phyloP scores from a whole-genome alignment of 2,329 filamentous ascomycete species.

The Verticillium longisporum region DNA sequence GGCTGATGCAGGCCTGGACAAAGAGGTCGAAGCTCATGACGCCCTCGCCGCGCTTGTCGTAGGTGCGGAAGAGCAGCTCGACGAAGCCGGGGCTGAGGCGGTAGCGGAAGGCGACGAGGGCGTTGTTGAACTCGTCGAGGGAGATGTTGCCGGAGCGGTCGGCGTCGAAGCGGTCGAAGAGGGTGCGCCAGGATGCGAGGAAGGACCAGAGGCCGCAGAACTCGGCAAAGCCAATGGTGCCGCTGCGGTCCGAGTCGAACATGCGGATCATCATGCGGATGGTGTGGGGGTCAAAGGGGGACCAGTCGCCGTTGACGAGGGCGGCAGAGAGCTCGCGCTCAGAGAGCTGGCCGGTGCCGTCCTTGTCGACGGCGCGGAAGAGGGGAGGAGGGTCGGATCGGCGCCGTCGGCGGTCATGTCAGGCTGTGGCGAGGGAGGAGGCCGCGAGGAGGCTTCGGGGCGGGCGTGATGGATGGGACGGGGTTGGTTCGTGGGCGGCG shows the following conservation, averaged over 20 bases:
- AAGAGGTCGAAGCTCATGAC: conserved; percentile 91
- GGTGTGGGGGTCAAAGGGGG: conserved; percentile 81
- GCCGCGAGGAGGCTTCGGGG: conserved; percentile 50
- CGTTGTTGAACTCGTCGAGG: conserved; percentile 80
- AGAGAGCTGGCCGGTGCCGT: conserved; percentile 69
- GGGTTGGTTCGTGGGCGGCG: conserved; percentile 38
- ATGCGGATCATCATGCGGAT: conserved; percentile 99
- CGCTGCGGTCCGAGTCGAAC: conserved; percentile 90
- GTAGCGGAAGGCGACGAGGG: conserved; percentile 89
- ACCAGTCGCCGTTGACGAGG: conserved; percentile 94
- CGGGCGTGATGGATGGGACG: conserved; percentile 36
- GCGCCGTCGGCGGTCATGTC: conserved; percentile 37
- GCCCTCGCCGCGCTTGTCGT: conserved; percentile 68
- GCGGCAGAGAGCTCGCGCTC: conserved; percentile 83
- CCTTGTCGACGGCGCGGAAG: conserved; percentile 86
- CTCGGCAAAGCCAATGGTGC: conserved; percentile 88
- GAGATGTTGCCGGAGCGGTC: conserved; percentile 84
- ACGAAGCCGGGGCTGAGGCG: conserved; percentile 80
- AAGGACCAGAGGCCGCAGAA: conserved; percentile 97
- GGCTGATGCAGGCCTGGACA: conserved; percentile 91
- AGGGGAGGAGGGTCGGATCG: conserved; percentile 72
- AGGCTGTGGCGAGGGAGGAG: conserved; percentile 58
- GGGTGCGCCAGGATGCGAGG: conserved; percentile 82
- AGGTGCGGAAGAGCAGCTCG: conserved; percentile 76
- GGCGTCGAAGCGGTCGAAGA: conserved; percentile 92